phyloP scores from a whole-genome alignment of 768 basidiomycete genomes.

The Amanita polypyramis region DNA sequence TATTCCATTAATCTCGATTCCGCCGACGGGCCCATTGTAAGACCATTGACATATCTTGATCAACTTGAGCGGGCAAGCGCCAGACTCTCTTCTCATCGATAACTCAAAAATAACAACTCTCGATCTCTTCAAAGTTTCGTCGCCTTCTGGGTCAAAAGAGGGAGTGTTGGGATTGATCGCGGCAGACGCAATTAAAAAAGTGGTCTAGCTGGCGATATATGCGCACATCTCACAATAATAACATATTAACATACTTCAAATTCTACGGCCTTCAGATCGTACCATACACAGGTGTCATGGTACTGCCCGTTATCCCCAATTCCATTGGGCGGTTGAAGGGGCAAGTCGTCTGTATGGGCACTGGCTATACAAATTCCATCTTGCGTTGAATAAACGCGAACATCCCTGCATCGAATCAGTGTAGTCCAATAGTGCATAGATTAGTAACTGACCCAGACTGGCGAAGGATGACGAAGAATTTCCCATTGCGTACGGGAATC shows the following conservation, averaged over 20 bases:
- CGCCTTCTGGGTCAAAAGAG: constrained; percentile 21
- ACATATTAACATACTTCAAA: constrained; percentile 24
- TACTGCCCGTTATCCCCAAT: constrained; percentile 22
- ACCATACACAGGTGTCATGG: constrained; percentile 35
- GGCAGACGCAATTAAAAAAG: constrained; percentile 37
- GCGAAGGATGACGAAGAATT: constrained; percentile 43
- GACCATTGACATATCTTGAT: constrained; percentile 45
- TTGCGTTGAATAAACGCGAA: constrained; percentile 41
- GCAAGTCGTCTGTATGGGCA: not conserved
- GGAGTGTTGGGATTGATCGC: constrained; percentile 24
- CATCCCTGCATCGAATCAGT: constrained; percentile 25
- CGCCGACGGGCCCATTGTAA: constrained; percentile 35
- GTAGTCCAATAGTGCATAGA: not conserved
- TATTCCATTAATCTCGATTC: constrained; percentile 35
- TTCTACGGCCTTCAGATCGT: constrained; percentile 23
- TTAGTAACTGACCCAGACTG: constrained; percentile 47
- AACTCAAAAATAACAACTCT: constrained; percentile 31
- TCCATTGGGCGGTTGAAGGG: constrained; percentile 11
- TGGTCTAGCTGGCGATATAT: constrained; percentile 18
- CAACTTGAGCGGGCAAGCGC: constrained; percentile 26
- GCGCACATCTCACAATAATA: not conserved
- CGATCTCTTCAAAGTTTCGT: constrained; percentile 24
- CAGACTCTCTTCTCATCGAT: constrained; percentile 14
- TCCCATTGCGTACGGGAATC: constrained; percentile 28
- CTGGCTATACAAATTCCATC: constrained; percentile 35